A percentile compares a stretch with the other conserved stretches of the same genome.
phyloP scores from a whole-genome alignment of 2,329 filamentous ascomycete species.

The Lecanicillium sp. region DNA sequence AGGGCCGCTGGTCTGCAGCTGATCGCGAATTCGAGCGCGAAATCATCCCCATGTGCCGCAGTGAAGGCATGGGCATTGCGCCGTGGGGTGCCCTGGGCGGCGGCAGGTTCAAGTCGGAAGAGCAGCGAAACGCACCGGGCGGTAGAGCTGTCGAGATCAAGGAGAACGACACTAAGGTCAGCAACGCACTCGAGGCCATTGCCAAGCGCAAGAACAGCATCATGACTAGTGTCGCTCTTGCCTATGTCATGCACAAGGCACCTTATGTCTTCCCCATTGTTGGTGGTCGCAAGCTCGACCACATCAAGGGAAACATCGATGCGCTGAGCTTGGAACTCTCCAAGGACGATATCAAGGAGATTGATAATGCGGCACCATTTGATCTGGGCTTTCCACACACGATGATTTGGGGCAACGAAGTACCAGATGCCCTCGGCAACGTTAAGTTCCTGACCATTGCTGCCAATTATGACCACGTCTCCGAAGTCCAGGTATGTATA shows the following conservation, averaged over 20 bases:
- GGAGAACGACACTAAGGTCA: slow-evolving; percentile 45
- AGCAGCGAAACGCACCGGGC: slow-evolving; percentile 24
- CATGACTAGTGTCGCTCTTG: slow-evolving; percentile 50
- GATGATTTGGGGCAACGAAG: slow-evolving; percentile 41
- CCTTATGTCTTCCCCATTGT: slow-evolving; percentile 68
- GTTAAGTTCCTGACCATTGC: slow-evolving; percentile 38
- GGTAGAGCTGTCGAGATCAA: slow-evolving; percentile 33
- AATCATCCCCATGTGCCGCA: slow-evolving; percentile 34
- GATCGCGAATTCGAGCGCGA: slow-evolving; percentile 33
- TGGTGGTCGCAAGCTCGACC: slow-evolving; percentile 60
- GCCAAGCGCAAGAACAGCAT: slow-evolving; percentile 33
- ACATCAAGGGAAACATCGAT: slow-evolving; percentile 63
- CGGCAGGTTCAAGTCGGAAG: slow-evolving; percentile 36
- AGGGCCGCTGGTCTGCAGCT: slow-evolving; percentile 33
- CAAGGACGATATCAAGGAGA: slow-evolving; percentile 54
- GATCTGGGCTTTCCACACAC: slow-evolving; percentile 60
- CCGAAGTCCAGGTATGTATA: slow-evolving; percentile 25
- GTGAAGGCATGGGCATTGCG: slow-evolving; percentile 42
- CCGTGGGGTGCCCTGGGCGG: slow-evolving; percentile 52
- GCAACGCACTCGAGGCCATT: slow-evolving; percentile 40
- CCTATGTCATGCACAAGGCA: slow-evolving; percentile 66
- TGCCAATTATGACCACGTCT: slow-evolving; percentile 44
- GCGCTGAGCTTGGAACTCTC: slow-evolving; percentile 54
- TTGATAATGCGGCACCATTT: slow-evolving; percentile 55
- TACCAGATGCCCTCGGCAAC: slow-evolving; percentile 29